Percentiles rank a stretch among this genome's conserved stretches.
phyloP scores from a whole-genome alignment of 1,284 basidiomycete genomes.

The Ceraceosorus guamensis region DNA sequence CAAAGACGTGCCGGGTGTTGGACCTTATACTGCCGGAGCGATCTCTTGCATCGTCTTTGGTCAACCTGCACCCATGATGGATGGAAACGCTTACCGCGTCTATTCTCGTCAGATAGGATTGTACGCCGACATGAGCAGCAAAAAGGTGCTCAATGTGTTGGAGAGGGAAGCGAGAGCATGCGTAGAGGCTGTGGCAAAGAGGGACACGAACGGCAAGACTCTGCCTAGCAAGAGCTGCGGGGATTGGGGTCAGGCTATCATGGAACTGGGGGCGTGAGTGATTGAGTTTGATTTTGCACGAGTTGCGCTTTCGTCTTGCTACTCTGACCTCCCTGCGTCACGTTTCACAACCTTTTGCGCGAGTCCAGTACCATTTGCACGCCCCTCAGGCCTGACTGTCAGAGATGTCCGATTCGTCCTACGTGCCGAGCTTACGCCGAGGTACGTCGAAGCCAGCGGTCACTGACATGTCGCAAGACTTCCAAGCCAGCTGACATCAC shows the following conservation, averaged over 20 bases:
- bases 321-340: too few species aligned
- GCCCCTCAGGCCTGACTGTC: constrained; percentile 26
- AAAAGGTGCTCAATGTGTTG: constrained; percentile 2
- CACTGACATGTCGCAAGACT: too few species aligned
- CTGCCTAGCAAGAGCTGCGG: constrained; percentile 22
- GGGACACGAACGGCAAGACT: too few species aligned
- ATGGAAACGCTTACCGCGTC: constrained; percentile 43
- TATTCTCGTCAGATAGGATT: constrained; percentile 36
- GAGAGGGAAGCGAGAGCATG: too few species aligned
- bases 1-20: constrained; percentile 77
- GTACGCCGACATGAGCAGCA: constrained; percentile 30
- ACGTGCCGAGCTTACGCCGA: constrained; percentile 25
- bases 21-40: constrained; percentile 67
- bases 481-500: not conserved
- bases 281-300: not conserved
- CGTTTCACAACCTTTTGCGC: too few species aligned
- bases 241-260: constrained; percentile 44
- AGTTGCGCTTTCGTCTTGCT: too few species aligned
- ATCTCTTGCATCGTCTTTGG: constrained; percentile 45
- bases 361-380: constrained; percentile 27
- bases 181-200: constrained; percentile 14
- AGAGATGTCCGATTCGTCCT: constrained; percentile 25
- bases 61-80: constrained; percentile 35
- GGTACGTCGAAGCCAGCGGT: not conserved
- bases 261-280: constrained; percentile 40